Evolutionary conservation across 306 rosid genomes (phyloP).

Genomic region (Cucurbita argyrosperma): DNA sequence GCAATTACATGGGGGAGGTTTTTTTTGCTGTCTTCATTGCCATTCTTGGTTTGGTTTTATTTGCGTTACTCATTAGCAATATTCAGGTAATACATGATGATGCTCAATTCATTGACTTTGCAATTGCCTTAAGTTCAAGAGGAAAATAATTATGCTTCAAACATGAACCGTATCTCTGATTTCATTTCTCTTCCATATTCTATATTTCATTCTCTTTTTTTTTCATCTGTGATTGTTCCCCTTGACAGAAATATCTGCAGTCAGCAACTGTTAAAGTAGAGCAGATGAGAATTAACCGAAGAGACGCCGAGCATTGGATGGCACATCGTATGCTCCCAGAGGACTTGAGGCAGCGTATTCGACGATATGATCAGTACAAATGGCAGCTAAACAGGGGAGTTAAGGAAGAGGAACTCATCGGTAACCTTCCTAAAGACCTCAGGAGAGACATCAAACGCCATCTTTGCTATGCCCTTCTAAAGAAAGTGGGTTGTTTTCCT

Average conservation of each 20-base stretch:
- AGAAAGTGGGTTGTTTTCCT: constrained; percentile 29
- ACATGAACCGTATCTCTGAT: neutral
- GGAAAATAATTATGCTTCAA: neutral
- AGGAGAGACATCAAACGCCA: constrained; percentile 77
- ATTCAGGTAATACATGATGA: constrained; percentile 51
- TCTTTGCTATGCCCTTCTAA: constrained; percentile 58
- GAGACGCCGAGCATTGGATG: constrained; percentile 93
- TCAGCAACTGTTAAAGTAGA: constrained; percentile 72
- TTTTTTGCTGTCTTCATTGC: constrained; percentile 48
- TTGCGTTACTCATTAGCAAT: constrained; percentile 70
- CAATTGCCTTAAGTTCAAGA: neutral
- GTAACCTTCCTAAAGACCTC: constrained; percentile 77
- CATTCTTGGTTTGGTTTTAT: constrained; percentile 58
- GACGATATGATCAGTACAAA: constrained; percentile 69
- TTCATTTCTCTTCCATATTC: neutral
- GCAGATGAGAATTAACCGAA: constrained; percentile 66
- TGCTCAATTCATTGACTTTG: neutral
- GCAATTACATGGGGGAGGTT: constrained; percentile 45
- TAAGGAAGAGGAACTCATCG: constrained; percentile 51
- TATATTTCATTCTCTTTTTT: neutral
- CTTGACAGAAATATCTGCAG: constrained; percentile 60
- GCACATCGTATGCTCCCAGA: constrained; percentile 75
- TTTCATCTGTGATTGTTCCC: neutral
- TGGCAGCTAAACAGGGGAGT: constrained; percentile 95
- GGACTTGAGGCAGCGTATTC: constrained; percentile 42